Conservation (phyloP, 2,329 filamentous ascomycete species). For the Ophiostoma ulmi region DNA sequence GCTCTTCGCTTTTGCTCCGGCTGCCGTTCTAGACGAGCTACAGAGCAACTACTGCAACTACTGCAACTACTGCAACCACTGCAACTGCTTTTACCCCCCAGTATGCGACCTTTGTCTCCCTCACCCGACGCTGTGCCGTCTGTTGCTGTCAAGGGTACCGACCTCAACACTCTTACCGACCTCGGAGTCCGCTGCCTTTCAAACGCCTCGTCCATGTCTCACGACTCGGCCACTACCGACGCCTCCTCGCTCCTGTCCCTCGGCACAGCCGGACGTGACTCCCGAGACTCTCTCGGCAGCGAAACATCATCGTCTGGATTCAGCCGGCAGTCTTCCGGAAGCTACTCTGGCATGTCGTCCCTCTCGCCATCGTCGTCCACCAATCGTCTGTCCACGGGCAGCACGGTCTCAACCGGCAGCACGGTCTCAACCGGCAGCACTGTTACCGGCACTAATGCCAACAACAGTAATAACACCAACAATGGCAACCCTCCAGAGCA, state of each 20-base stretch:
- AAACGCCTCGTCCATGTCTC: conserved; percentile 53
- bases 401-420: conserved; percentile 40
- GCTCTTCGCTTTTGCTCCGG: not conserved
- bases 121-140: conserved; percentile 59
- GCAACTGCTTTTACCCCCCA: conserved; percentile 24
- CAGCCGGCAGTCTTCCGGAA: conserved; percentile 61
- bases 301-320: conserved; percentile 39
- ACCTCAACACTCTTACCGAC: conserved; percentile 43
- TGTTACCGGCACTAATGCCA: conserved; percentile 25
- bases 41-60: not conserved
- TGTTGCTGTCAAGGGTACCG: conserved; percentile 39
- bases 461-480: conserved; percentile 39
- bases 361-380: conserved; percentile 27
- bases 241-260: conserved; percentile 34
- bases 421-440: conserved; percentile 40
- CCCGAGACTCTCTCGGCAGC: conserved; percentile 52
- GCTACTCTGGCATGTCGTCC: conserved; percentile 46
- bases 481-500: conserved; percentile 26
- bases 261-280: conserved; percentile 25
- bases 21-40: not conserved
- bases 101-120: conserved; percentile 52
- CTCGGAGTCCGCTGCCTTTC: conserved; percentile 59
- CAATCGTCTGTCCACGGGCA: conserved; percentile 59
- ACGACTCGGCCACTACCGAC: conserved; percentile 48
- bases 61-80: conserved; percentile 1